These are phyloP conservation scores for Akanthomyces muscarius DNA, from an alignment of 2,329 filamentous ascomycete genomes.

Conservation along the genomic window DNA sequence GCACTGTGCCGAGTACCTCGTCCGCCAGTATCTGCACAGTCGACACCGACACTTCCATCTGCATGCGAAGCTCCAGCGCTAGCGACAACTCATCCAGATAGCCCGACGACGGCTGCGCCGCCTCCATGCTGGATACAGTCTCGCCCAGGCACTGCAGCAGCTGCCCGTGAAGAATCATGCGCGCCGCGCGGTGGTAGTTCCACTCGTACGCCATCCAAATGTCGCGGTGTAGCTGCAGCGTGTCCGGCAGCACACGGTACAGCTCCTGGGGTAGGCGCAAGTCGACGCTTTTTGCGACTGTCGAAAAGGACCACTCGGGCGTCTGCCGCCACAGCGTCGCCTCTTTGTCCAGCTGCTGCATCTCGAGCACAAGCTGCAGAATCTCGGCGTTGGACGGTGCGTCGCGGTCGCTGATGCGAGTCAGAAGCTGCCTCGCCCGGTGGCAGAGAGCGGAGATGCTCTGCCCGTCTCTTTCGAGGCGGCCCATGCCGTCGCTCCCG, in stretches of 20 bases:
- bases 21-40: conserved; percentile 30
- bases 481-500: conserved; percentile 25
- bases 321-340: conserved; percentile 29
- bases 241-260: conserved; percentile 21
- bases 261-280: not conserved
- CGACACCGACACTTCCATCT: conserved; percentile 20
- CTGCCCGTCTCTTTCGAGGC: conserved; percentile 27
- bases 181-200: conserved; percentile 37
- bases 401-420: conserved; percentile 15
- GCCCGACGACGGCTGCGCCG: no score
- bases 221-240: conserved; percentile 34
- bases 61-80: not conserved
- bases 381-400: not conserved
- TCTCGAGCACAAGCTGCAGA: conserved; percentile 28
- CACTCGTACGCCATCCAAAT: conserved; percentile 40
- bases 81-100: not conserved
- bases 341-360: conserved; percentile 30
- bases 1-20: conserved; percentile 34
- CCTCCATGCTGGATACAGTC: not conserved
- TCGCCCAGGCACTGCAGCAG: conserved; percentile 28
- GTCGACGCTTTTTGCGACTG: conserved; percentile 10
- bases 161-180: conserved; percentile 35
- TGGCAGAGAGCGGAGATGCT: conserved; percentile 25
- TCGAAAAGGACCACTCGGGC: conserved; percentile 33
- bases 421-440: conserved; percentile 28